phyloP scores from a whole-genome alignment of 257 asterid species.

The Przewalskia tangutica region DNA sequence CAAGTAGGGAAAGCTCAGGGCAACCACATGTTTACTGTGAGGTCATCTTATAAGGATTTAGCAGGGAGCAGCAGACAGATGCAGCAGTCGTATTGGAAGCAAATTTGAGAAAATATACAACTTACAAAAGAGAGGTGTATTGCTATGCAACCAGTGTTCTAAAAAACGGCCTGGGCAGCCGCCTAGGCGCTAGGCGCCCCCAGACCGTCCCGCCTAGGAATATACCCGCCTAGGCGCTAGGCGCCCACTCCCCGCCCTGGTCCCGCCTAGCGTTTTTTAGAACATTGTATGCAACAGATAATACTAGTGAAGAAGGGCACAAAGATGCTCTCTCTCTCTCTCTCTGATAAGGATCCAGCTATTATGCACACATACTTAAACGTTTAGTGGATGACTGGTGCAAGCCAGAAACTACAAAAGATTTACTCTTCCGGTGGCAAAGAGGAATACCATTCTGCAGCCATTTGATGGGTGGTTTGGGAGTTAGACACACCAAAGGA shows the following conservation, averaged over 20 bases:
- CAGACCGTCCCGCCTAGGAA: too few species aligned
- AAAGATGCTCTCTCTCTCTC: neutral
- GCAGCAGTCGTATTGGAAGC: neutral
- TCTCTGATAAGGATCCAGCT: neutral
- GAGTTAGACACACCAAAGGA: neutral
- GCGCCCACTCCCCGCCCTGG: too few species aligned
- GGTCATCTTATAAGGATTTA: neutral
- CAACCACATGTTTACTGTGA: neutral
- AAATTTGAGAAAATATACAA: neutral
- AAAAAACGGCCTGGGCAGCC: too few species aligned
- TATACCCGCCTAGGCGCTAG: too few species aligned
- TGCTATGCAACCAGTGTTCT: neutral
- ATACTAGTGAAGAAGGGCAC: neutral
- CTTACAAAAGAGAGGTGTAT: neutral
- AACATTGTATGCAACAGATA: neutral
- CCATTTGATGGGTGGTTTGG: neutral
- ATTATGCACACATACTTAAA: neutral
- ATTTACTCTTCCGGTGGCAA: neutral
- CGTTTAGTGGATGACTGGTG: neutral
- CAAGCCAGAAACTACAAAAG: neutral
- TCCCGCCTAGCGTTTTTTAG: too few species aligned
- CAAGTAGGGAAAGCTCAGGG: neutral
- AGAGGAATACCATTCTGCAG: neutral
- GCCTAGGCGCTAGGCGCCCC: too few species aligned
- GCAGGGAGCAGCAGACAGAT: neutral